Conservation (phyloP, 768 basidiomycete genomes). For the Termitomyces sp. region DNA sequence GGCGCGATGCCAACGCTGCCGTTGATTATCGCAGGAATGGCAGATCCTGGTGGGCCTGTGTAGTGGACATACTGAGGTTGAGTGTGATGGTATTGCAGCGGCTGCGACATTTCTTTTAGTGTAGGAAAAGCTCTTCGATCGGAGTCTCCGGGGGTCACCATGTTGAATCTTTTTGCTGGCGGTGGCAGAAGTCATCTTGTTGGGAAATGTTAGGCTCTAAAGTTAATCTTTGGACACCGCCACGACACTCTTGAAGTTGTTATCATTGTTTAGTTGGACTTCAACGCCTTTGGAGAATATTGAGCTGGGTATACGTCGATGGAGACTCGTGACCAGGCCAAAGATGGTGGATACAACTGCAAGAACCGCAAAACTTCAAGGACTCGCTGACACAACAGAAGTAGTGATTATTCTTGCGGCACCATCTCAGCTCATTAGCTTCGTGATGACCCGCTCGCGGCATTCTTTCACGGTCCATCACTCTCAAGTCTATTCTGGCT, state of each 20-base stretch:
- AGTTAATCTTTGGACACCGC: no score
- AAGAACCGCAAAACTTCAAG: no score
- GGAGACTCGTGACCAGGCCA: no score
- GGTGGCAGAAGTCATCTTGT: conserved; percentile 9
- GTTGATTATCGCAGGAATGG: conserved; percentile 14
- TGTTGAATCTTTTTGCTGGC: not conserved
- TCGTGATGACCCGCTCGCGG: not conserved
- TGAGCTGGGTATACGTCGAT: no score
- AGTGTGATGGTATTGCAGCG: conserved; percentile 25
- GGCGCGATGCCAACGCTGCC: conserved; percentile 18
- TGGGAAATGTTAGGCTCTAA: conserved; percentile 1
- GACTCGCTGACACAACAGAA: not conserved
- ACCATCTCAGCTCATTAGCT: not conserved
- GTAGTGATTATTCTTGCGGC: not conserved
- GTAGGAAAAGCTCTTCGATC: conserved; percentile 22
- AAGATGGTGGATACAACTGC: no score
- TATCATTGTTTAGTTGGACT: no score
- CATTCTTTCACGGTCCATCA: not conserved
- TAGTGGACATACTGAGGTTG: conserved; percentile 34
- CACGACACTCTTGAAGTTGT: no score
- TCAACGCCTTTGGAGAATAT: no score
- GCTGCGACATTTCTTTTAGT: conserved; percentile 36
- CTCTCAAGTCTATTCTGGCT: not conserved
- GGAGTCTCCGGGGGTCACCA: conserved; percentile 33
- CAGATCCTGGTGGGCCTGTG: conserved; percentile 21